These are phyloP conservation scores for Citrus trifoliata DNA, from an alignment of 345 rosid species.

Conservation along the genomic window DNA sequence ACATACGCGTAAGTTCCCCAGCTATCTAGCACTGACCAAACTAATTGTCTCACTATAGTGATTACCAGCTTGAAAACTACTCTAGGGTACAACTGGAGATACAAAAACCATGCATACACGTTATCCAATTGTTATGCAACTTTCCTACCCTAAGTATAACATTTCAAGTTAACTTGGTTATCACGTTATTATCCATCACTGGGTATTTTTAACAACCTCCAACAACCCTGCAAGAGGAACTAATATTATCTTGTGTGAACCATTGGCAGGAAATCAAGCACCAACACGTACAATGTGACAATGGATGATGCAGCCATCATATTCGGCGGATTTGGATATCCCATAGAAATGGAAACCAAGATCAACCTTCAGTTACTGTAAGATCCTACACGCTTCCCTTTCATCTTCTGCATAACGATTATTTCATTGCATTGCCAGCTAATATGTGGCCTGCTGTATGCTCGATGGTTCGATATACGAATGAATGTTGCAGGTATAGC, in stretches of 20 bases:
- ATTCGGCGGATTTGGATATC: slow-evolving; percentile 73
- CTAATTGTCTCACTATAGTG: background rate
- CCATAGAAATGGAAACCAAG: slow-evolving; percentile 62
- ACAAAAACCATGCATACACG: too few relatives aligned
- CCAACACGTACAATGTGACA: slow-evolving; percentile 39
- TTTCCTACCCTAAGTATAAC: too few relatives aligned
- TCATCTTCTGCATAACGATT: too few relatives aligned
- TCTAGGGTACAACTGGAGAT: too few relatives aligned
- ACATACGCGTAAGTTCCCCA: slow-evolving; percentile 49
- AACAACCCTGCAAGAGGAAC: too few relatives aligned
- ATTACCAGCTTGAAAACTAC: too few relatives aligned
- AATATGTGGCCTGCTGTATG: background rate
- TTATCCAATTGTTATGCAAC: too few relatives aligned
- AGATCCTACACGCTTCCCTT: slow-evolving; percentile 23
- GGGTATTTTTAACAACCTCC: too few relatives aligned
- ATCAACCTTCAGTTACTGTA: slow-evolving; percentile 62
- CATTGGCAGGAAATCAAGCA: slow-evolving; percentile 47
- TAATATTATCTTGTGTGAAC: too few relatives aligned
- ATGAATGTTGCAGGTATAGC: slow-evolving; percentile 49
- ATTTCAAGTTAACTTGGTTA: too few relatives aligned
- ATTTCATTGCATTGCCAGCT: background rate
- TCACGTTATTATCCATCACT: too few relatives aligned
- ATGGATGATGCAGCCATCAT: slow-evolving; percentile 92
- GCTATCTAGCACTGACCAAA: background rate
- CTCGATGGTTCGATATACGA: background rate